These are phyloP conservation scores for Talaromyces wortmannii DNA, from an alignment of 495 filamentous ascomycete species.

Conservation along the genomic window DNA sequence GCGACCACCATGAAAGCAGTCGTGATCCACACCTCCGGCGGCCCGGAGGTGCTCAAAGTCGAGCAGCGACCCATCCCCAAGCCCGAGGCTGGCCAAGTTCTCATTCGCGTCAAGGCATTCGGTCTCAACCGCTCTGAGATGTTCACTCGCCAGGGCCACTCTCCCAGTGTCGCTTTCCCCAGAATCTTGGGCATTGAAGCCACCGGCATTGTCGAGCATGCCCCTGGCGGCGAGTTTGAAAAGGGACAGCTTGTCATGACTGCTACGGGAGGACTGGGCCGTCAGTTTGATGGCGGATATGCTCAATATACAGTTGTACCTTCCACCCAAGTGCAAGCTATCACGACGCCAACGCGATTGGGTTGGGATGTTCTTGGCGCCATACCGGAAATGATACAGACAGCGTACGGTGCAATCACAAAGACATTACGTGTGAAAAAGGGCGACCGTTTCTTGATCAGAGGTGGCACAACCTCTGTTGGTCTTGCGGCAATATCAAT, in stretches of 20 bases:
- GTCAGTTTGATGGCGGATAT: slow-evolving; percentile 46
- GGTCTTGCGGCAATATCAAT: slow-evolving; percentile 42
- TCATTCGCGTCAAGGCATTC: slow-evolving; percentile 43
- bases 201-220: slow-evolving; percentile 32
- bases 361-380: slow-evolving; percentile 40
- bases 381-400: slow-evolving; percentile 50
- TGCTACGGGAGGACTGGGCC: slow-evolving; percentile 46
- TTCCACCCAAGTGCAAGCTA: slow-evolving; percentile 30
- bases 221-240: slow-evolving; percentile 31
- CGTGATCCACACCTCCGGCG: slow-evolving; percentile 27
- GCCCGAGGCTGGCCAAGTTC: slow-evolving; percentile 28
- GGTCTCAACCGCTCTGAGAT: slow-evolving; percentile 52
- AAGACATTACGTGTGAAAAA: slow-evolving; percentile 25
- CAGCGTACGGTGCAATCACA: slow-evolving; percentile 41
- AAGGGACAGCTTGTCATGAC: slow-evolving; percentile 39
- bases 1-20: slow-evolving; percentile 29
- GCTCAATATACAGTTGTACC: slow-evolving; percentile 46
- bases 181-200: slow-evolving; percentile 47
- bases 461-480: slow-evolving; percentile 43
- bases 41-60: slow-evolving; percentile 29
- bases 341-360: slow-evolving; percentile 20
- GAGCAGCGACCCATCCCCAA: slow-evolving; percentile 26
- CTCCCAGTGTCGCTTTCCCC: slow-evolving; percentile 34
- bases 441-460: slow-evolving; percentile 39
- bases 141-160: slow-evolving; percentile 47